Evolutionary conservation across 2,329 filamentous ascomycete genomes (phyloP), one percentile per base, ranked within the genome.

Genomic region (Hypoxylon sp.): DNA sequence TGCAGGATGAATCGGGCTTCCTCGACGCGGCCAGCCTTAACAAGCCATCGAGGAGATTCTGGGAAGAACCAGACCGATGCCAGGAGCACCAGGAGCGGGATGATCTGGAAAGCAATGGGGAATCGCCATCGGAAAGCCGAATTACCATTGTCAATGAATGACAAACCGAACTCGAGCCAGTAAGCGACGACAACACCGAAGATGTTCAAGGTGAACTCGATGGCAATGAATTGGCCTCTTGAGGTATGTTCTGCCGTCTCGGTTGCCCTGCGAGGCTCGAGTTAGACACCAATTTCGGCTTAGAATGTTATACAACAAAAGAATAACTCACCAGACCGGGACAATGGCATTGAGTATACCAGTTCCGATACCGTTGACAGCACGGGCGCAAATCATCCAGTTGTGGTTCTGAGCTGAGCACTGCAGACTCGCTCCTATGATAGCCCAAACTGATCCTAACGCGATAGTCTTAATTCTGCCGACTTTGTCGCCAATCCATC

Each of bases 151-250:
- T 89, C 85, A 70, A 89, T 85, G 74, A 88, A 91, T 0, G 87
- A 88, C 8, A 88, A 81, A 2, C 88, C 89, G 69, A 86, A 89
- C 71, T 85, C 82, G 6, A 85, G 77, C 88, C 88, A 91, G 70
- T 92, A 92, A 2, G 86, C 80, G 37, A 89, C 82, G 19, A 89
- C 87, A 0, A 92, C 89, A 73, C 90, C 90, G 52, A 92, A 88
- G 67, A 92, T 92, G 74, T 93, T 93, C 7, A 92, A 78, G 0
- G 90, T 92, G 69, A 93, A 93, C 73, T 93, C 91, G 59, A 92
- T 89, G 8, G 89, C 88, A 62, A 93, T 88, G 69, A 92, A 91
- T 52, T 89, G 85, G 5, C 91, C 91, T 44, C 91, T 86, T 1
- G 87, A 89, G 0, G 86, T 91, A 73, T 92, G 88, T 42, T 90